These are phyloP conservation scores for Cercospora janseana DNA, from an alignment of 2,329 filamentous ascomycete genomes.

Conservation along the genomic window DNA sequence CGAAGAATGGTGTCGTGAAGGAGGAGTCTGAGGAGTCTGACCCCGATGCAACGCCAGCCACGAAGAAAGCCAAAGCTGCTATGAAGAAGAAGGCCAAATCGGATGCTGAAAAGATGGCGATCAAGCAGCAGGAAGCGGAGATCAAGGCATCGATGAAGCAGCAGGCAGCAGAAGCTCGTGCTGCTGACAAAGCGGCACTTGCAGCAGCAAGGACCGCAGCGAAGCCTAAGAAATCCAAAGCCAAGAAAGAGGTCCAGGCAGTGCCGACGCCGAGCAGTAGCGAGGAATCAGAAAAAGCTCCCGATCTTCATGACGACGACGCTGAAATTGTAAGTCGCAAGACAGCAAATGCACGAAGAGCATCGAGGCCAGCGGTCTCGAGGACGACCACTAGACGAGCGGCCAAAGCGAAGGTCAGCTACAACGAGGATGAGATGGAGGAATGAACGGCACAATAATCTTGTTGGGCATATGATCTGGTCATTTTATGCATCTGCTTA, in stretches of 20 bases:
- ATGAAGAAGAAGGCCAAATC: constrained; percentile 31
- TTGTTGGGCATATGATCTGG: too few species aligned
- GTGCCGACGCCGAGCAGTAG: constrained; percentile 23
- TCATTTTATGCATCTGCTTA: too few species aligned
- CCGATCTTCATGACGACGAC: constrained; percentile 12
- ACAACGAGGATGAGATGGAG: constrained; percentile 19
- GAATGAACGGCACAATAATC: neutral
- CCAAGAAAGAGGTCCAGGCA: constrained; percentile 22
- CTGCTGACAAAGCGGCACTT: neutral
- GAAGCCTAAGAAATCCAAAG: constrained; percentile 12
- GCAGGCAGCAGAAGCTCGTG: constrained; percentile 12
- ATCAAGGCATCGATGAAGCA: constrained; percentile 17
- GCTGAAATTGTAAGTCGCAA: neutral
- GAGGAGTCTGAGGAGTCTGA: constrained; percentile 36
- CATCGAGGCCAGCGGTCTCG: constrained; percentile 15
- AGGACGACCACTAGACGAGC: constrained; percentile 19
- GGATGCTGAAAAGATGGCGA: constrained; percentile 28
- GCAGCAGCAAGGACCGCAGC: neutral
- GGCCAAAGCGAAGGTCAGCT: constrained; percentile 24
- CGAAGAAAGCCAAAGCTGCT: constrained; percentile 42
- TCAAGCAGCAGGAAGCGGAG: constrained; percentile 20
- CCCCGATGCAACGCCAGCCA: constrained; percentile 39
- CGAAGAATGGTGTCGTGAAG: constrained; percentile 26
- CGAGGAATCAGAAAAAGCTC: constrained; percentile 15
- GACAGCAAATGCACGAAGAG: neutral